Base-by-base conservation (phyloP, 805 yeast species). In the Wickerhamiella hasegawae region DNA sequence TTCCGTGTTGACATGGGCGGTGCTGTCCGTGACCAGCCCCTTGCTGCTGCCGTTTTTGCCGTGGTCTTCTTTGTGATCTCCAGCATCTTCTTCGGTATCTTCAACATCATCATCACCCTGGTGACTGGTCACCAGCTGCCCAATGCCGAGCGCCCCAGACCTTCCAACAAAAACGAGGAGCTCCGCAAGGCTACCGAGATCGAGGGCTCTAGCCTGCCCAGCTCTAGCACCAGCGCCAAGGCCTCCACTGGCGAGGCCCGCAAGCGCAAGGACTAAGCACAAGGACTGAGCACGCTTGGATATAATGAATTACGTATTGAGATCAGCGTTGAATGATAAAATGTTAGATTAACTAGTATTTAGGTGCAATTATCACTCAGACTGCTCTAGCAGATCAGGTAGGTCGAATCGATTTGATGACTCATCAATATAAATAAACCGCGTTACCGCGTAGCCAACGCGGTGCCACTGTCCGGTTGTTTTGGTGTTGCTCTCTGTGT, bases 21-120 rank as follows among this genome's bases (percentile, higher is more conserved):
- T 17, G 58, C 64, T 9, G 27, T 60, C 35, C 36, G 41, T 32
- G 40, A 45, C 43, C 57, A 46, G 46, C 66, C 66, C n/a, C 45
- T 51, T 17, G 50, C 52, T 10, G 53, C 58, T 1, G 49, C 48
- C 8, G 46, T 53, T 8, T 43, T 52, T 14, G 51, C 47, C 11
- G 42, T 46, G 15, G 45, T 44, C n/a, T 31, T 45, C 22, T 36
- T 43, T 19, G 36, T 47, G 10, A 32, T 49, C 21, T 29, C 51
- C 9, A 46, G 51, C 14, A 32, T 48, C 9, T 26, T 49, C 19
- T 45, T 51, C 33, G 55, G 58, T 15, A 19, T 51, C 19, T 19
- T 52, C 34, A 48, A 39, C 35, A 41, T 37, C 24, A 28, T 46
- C 38, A 28, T 43, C 18, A 34, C 36, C 29, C 17, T 33, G 10